Percentiles rank a stretch among this genome's conserved stretches.
Evolutionary conservation across 192 early-diverging fungal species (phyloP).

Genomic region (Gaertneriomyces sp.): DNA sequence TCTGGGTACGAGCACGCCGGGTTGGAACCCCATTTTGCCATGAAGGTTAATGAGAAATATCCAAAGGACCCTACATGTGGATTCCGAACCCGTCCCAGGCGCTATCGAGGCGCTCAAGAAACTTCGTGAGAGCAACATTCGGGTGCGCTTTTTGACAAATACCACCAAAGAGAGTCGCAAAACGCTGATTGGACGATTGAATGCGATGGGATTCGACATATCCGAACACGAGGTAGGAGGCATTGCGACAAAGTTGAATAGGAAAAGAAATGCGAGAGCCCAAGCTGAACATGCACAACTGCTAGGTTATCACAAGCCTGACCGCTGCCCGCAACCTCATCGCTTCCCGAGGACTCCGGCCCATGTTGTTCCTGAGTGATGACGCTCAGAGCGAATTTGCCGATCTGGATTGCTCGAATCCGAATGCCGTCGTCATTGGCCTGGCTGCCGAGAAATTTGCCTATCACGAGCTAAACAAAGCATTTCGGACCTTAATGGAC

Average conservation of each 20-base stretch:
- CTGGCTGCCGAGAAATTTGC: conserved; percentile 68
- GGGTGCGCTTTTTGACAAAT: conserved; percentile 77
- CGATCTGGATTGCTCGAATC: conserved; percentile 48
- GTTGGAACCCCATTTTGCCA: too few species aligned
- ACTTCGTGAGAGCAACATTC: conserved; percentile 1
- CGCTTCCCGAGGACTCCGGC: conserved; percentile 46
- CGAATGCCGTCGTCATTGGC: conserved; percentile 80
- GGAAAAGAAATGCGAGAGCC: not conserved
- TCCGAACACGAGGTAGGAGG: conserved; percentile 42
- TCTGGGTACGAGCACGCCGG: too few species aligned
- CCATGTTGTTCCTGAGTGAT: conserved; percentile 73
- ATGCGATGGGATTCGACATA: conserved; percentile 66
- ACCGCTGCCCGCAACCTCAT: conserved; percentile 68
- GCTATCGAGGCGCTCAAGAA: conserved; percentile 1
- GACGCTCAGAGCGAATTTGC: conserved; percentile 71
- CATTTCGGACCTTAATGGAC: conserved; percentile 61
- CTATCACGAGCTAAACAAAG: conserved; percentile 73
- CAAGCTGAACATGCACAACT: not conserved
- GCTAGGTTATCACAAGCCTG: conserved; percentile 71
- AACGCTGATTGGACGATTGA: conserved; percentile 56
- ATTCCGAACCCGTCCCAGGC: not conserved
- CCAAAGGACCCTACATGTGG: conserved; percentile 12
- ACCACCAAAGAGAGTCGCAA: conserved; percentile 73
- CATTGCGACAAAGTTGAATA: too few species aligned
- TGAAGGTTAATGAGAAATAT: too few species aligned